Evolutionary conservation across 1,284 basidiomycete species (phyloP), one percentile per base, ranked within the genome.

Genomic region (Paramarasmius palmivorus): DNA sequence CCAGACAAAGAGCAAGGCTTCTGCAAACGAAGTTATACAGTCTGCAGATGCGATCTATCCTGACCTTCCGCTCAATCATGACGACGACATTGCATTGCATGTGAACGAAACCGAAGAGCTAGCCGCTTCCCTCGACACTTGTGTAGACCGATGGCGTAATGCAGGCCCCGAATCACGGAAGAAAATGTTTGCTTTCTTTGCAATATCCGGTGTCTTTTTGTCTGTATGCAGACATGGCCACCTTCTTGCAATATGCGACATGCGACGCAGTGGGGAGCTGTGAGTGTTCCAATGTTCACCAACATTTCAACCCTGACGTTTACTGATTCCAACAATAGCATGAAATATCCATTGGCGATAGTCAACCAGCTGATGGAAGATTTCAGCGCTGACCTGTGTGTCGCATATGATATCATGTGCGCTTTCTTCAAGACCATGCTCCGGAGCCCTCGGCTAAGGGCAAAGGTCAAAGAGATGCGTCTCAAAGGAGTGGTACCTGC

Each of bases 251-350:
- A 44, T 69, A 0, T 59, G 56, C 10, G 72, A 74, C 55, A 73
- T 76, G 68, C 50, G 73, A 6, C 54, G 52, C 5, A 69, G 65
- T 46, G 69, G 73, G 0, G 71, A 76, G n/a, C 58, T 69, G 70
- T 72, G 29, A 32, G 29, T 32, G 7, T 12, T 32, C 51, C 67
- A n/a, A n/a, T 61, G 4, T 17, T 40, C 12, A 29, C n/a, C n/a
- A n/a, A n/a, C n/a, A n/a, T n/a, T 4, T 25, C 9, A 9, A n/a
- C 14, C 4, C 25, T 22, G 15, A 25, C 23, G 17, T 5, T 17
- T 35, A 15, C 20, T 46, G 17, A 17, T 14, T 7, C 23, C 4
- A 20, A 17, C 6, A 23, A 14, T 36, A 52, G 51, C 14, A 42
- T 42, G 19, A 52, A 52, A 46, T 52, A 52, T 25, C 51, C 51